Conservation (phyloP, 768 basidiomycete genomes). For the Tylopilus balloui region DNA sequence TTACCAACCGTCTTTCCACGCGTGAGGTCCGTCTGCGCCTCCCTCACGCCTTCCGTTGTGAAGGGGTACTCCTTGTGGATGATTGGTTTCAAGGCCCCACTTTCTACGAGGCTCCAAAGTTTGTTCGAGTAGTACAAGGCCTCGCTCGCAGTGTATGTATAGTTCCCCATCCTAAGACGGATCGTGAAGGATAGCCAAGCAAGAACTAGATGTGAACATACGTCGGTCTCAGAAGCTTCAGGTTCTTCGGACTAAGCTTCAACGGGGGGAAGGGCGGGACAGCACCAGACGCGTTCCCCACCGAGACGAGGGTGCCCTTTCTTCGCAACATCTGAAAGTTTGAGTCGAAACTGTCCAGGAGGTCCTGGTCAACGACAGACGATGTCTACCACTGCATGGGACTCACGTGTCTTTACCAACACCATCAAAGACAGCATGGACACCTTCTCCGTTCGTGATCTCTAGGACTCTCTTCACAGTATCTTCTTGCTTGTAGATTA, state of each 20-base stretch:
- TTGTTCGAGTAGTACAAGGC: constrained; percentile 57
- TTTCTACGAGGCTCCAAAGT: constrained; percentile 57
- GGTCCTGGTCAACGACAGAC: not conserved
- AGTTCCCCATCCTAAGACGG: constrained; percentile 58
- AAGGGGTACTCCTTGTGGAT: constrained; percentile 81
- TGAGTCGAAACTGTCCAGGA: constrained; percentile 56
- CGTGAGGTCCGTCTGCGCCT: constrained; percentile 75
- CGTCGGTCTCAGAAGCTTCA: constrained; percentile 76
- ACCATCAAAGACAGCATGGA: constrained; percentile 88
- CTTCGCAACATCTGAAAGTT: constrained; percentile 78
- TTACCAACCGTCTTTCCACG: constrained; percentile 83
- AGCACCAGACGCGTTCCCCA: constrained; percentile 89
- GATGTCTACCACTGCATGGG: not conserved
- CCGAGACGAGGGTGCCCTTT: constrained; percentile 85
- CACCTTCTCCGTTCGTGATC: constrained; percentile 74
- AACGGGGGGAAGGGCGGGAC: constrained; percentile 72
- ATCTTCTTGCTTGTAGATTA: constrained; percentile 73
- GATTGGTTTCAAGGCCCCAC: constrained; percentile 59
- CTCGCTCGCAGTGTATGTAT: constrained; percentile 72
- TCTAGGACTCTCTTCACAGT: constrained; percentile 70
- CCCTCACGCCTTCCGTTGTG: constrained; percentile 68
- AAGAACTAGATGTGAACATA: constrained; percentile 30
- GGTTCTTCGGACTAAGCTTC: constrained; percentile 75
- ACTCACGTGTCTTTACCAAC: constrained; percentile 95
- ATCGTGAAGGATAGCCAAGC: constrained; percentile 1